phyloP scores from a whole-genome alignment of 345 rosid genomes.

The Gossypium rotundifolium region DNA sequence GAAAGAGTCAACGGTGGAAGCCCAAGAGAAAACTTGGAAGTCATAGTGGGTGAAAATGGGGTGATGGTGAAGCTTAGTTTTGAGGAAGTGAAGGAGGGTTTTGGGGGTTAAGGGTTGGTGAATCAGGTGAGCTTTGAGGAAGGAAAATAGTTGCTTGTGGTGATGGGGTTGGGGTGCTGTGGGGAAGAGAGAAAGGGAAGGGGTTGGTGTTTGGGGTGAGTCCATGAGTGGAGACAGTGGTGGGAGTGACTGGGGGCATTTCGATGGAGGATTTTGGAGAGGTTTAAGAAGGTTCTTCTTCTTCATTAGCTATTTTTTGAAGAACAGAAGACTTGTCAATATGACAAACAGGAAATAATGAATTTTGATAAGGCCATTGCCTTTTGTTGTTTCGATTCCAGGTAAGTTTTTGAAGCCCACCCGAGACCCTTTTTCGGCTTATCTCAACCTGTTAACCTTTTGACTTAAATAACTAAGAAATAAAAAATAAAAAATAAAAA shows the following conservation, averaged over 20 bases:
- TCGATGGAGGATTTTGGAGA: slow-evolving; percentile 19
- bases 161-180: slow-evolving; percentile 24
- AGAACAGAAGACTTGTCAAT: background rate
- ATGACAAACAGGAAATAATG: background rate
- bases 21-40: slow-evolving; percentile 74
- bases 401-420: background rate
- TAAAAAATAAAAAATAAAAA: background rate
- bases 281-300: slow-evolving; percentile 41
- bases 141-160: slow-evolving; percentile 37
- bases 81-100: slow-evolving; percentile 60
- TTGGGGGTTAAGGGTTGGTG: slow-evolving; percentile 42
- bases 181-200: slow-evolving; percentile 62
- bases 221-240: slow-evolving; percentile 35
- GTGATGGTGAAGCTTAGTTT: slow-evolving; percentile 66
- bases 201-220: slow-evolving; percentile 43
- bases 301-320: slow-evolving; percentile 30
- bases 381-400: background rate
- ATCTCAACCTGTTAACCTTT: background rate
- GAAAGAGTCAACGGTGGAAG: slow-evolving; percentile 62
- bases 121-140: slow-evolving; percentile 54
- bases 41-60: slow-evolving; percentile 69
- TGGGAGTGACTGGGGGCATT: slow-evolving; percentile 16
- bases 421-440: background rate
- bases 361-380: background rate
- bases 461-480: background rate